Conservation (phyloP, 1,284 basidiomycete species). For the Ceratobasidium sp. region DNA sequence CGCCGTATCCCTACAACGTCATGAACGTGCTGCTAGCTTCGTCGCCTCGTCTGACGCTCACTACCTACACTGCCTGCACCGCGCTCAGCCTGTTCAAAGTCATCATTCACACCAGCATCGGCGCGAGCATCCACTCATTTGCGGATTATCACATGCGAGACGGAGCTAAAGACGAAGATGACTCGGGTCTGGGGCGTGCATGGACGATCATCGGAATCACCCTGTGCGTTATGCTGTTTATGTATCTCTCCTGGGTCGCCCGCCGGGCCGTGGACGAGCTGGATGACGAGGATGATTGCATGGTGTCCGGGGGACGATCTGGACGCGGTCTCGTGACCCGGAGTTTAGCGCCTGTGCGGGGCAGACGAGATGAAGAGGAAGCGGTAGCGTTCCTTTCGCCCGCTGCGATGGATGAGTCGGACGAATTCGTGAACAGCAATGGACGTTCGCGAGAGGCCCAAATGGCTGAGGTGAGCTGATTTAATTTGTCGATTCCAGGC, state of each 20-base stretch:
- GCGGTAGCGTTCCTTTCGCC: constrained; percentile 45
- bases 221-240: constrained; percentile 77
- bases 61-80: constrained; percentile 82
- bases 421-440: constrained; percentile 39
- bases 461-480: constrained; percentile 29
- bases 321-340: constrained; percentile 40
- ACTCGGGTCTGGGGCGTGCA: constrained; percentile 62
- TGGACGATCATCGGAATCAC: constrained; percentile 76
- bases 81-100: constrained; percentile 86
- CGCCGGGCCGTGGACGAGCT: constrained; percentile 78
- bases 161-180: constrained; percentile 48
- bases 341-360: constrained; percentile 38
- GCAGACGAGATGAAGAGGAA: constrained; percentile 42
- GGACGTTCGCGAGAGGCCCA: constrained; percentile 34
- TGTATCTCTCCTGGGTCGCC: constrained; percentile 83
- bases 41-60: constrained; percentile 81
- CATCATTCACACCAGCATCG: constrained; percentile 84
- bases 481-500: constrained; percentile 33
- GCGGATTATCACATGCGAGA: constrained; percentile 66
- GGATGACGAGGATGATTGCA: constrained; percentile 43
- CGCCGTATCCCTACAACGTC: constrained; percentile 69
- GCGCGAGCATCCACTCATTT: constrained; percentile 84
- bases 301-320: constrained; percentile 24
- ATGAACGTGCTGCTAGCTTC: constrained; percentile 90
- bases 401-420: constrained; percentile 44